Conservation (phyloP, 257 asterid genomes). For the Capsicum pubescens region DNA sequence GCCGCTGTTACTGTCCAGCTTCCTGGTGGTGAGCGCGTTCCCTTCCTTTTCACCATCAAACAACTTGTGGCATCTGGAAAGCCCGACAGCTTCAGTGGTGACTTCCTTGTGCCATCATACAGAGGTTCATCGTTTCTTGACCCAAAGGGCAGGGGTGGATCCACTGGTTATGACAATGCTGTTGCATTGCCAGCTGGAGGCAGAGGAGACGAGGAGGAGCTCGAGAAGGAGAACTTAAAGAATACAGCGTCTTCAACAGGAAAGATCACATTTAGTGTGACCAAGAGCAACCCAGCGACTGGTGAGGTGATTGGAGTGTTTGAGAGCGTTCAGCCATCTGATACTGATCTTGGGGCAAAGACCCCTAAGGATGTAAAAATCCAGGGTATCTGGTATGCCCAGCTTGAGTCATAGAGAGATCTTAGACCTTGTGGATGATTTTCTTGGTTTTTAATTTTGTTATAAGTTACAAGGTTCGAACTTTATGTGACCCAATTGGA, state of each 20-base stretch:
- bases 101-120: constrained; percentile 91
- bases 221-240: constrained; percentile 85
- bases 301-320: constrained; percentile 97
- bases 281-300: constrained; percentile 82
- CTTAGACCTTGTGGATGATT: constrained; percentile 32
- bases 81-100: constrained; percentile 71
- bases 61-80: constrained; percentile 93
- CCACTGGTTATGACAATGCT: constrained; percentile 95
- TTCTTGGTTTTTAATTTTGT: constrained; percentile 49
- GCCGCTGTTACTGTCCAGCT: constrained; percentile 99
- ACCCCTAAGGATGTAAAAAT: constrained; percentile 94
- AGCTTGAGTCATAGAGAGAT: constrained; percentile 63
- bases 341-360: constrained; percentile 94
- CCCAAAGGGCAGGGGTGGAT: constrained; percentile 99
- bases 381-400: constrained; percentile 98
- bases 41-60: constrained; percentile 91
- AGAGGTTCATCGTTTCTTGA: constrained; percentile 97
- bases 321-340: constrained; percentile 96
- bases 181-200: constrained; percentile 99
- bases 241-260: constrained; percentile 71
- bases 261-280: constrained; percentile 83
- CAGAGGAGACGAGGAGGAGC: constrained; percentile 97
- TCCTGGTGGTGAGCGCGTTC: constrained; percentile 98
- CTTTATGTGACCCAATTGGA: constrained; percentile 42
- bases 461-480: constrained; percentile 42